These are phyloP conservation scores for Fagopyrum tataricum DNA, from an alignment of 148 eudicot species.

Conservation along the genomic window DNA sequence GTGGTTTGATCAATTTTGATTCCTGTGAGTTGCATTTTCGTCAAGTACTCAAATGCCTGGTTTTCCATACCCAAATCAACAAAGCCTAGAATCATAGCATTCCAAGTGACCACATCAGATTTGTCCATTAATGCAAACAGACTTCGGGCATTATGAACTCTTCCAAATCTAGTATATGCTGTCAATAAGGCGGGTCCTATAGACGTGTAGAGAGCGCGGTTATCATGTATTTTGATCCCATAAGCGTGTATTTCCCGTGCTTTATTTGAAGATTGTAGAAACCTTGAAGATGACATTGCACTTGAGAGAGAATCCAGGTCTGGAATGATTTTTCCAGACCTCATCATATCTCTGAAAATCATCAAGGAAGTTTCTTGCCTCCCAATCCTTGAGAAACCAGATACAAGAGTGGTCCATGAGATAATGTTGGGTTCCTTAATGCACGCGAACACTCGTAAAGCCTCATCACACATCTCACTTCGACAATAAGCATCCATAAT, in stretches of 20 bases:
- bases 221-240: constrained; percentile 29
- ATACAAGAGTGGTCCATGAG: constrained; percentile 53
- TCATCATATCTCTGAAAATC: constrained; percentile 38
- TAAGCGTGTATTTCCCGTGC: constrained; percentile 46
- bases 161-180: constrained; percentile 31
- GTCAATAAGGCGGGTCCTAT: constrained; percentile 46
- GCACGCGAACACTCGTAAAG: constrained; percentile 27
- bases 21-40: constrained; percentile 29
- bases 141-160: constrained; percentile 21
- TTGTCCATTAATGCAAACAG: constrained; percentile 41
- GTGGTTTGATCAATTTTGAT: constrained; percentile 31
- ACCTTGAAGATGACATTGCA: constrained; percentile 38
- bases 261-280: constrained; percentile 25
- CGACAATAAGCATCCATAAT: constrained; percentile 54
- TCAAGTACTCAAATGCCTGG: constrained; percentile 29
- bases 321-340: constrained; percentile 18
- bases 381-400: constrained; percentile 42
- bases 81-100: constrained; percentile 34
- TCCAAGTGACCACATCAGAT: constrained; percentile 46
- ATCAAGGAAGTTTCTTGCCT: constrained; percentile 28
- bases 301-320: constrained; percentile 43
- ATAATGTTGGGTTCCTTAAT: constrained; percentile 40
- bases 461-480: constrained; percentile 43
- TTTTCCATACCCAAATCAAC: constrained; percentile 23
- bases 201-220: constrained; percentile 23